A percentile compares a stretch with the other conserved stretches of the same genome.
These are phyloP conservation scores for Kodamaea neixiangensis DNA, from an alignment of 805 yeast genomes.

Conservation along the genomic window DNA sequence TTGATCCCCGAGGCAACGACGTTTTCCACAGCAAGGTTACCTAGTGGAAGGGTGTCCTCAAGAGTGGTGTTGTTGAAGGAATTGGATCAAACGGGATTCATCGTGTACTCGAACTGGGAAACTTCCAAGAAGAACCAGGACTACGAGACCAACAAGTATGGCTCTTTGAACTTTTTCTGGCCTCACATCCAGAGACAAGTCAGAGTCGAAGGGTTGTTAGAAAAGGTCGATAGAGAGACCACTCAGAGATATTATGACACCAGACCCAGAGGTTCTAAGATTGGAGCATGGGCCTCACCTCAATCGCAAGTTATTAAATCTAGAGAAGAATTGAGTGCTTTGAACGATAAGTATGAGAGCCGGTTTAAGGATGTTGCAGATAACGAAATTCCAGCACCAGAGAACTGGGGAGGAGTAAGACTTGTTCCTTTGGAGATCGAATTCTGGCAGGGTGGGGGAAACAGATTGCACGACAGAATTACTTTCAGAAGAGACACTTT, in stretches of 20 bases:
- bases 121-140: constrained; percentile 81
- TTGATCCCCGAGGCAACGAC: constrained; percentile 78
- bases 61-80: constrained; percentile 88
- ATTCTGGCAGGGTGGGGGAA: constrained; percentile 95
- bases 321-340: constrained; percentile 63
- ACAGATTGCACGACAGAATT: constrained; percentile 88
- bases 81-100: constrained; percentile 79
- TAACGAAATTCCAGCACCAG: constrained; percentile 83
- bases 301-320: constrained; percentile 64
- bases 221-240: constrained; percentile 69
- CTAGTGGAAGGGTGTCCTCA: constrained; percentile 87
- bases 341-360: constrained; percentile 48
- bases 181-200: constrained; percentile 88
- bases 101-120: constrained; percentile 90
- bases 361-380: constrained; percentile 62
- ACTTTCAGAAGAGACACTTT: constrained; percentile 58
- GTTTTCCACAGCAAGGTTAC: constrained; percentile 85
- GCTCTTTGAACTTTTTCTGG: constrained; percentile 91
- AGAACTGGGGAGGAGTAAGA: constrained; percentile 93
- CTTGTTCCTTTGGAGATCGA: constrained; percentile 88
- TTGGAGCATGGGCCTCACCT: constrained; percentile 97
- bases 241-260: constrained; percentile 78
- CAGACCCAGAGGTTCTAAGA: constrained; percentile 88
- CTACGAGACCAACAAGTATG: constrained; percentile 69
- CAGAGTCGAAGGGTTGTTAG: constrained; percentile 84